Evolutionary conservation across 1,284 basidiomycete genomes (phyloP), one percentile per base, ranked within the genome.

Genomic region (Puccinia coronata): DNA sequence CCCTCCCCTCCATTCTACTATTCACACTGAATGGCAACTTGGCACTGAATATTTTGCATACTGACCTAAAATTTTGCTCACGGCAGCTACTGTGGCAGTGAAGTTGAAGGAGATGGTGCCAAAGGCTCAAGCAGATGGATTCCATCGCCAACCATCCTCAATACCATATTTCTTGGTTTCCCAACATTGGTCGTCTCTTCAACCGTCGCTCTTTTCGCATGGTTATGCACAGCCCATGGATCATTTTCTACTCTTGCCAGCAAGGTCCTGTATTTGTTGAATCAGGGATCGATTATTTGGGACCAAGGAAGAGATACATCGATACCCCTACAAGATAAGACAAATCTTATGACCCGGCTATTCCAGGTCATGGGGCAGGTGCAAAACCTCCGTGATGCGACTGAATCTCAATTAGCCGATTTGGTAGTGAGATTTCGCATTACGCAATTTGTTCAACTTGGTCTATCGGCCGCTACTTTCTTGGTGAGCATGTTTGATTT

Each of bases 121-220:
- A 43, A 43, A 25, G 41, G 36, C 11, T 3, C 11, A 2, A 11
- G 41, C 39, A 25, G n/a, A 67, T 67, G 63, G 63, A 47, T 41
- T 67, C 41, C 63, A 43, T 67, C 63, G 28, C 63, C 63, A 16
- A 47, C 41, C n/a, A 23, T 67, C 39, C 34, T 67, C 63, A 67
- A 67, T 16, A 1, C 14, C 9, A 18, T 67, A 20, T 67, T 67
- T 67, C n/a, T 20, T 47, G 20, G 63, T 23, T 28, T 67, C 36
- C 39, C 63, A n/a, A n/a, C n/a, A n/a, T n/a, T n/a, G n/a, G n/a
- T n/a, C n/a, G n/a, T 41, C 8, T 14, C 36, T 5, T 5, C 25
- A 23, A 43, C 63, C 6, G 47, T 36, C n/a, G n/a, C 20, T 67
- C 20, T 47, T 3, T 67, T 67, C n/a, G 9, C 36, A 1, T n/a